Base-by-base conservation (phyloP, 306 rosid genomes). In the Senna siamea region DNA sequence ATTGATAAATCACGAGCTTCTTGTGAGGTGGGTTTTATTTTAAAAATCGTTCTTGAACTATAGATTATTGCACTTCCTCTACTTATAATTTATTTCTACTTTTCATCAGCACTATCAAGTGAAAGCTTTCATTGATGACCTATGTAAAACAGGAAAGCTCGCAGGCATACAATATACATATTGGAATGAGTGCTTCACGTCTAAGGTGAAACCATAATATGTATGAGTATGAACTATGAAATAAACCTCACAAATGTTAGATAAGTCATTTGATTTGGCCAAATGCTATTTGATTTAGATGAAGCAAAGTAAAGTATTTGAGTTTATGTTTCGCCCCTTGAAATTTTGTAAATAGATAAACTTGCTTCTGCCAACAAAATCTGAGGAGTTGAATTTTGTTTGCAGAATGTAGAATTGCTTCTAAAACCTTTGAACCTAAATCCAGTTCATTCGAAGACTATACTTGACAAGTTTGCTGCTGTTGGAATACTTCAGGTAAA, bases 401-500 rank as follows among this genome's bases (percentile, higher is more conserved):
- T 22, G 38, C 89, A 93, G 97, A 93, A 85, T 59, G 86, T 86
- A 30, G 97, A 88, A 37, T 60, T 82, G 68, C 72, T 89, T 67
- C 35, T 91, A 53, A 81, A 85, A 82, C 86, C 89, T 76, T 78
- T 94, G 84, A 60, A 80, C 46, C 26, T 89, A 66, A 72, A 54
- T 73, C 90, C 91, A 0, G 75, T 72, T 63, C 66, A 48, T 35
- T 66, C 83, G 32, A 94, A 91, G 84, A 85, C 93, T 22, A 84
- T 91, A 18, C 13, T 72, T 15, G 97, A 94, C 84, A 91, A 94
- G 85, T 91, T 94, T 82, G 96, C 98, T 67, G 97, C 98, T 30
- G 96, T 89, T 63, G 96, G 94, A 80, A 91, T 93, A 79, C 98
- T 93, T 67, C 97, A 89, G 88, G 97, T 89, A 78, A 61, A 38